Evolutionary conservation across 2,329 filamentous ascomycete species (phyloP).

Genomic region (Neofusicoccum sp.): DNA sequence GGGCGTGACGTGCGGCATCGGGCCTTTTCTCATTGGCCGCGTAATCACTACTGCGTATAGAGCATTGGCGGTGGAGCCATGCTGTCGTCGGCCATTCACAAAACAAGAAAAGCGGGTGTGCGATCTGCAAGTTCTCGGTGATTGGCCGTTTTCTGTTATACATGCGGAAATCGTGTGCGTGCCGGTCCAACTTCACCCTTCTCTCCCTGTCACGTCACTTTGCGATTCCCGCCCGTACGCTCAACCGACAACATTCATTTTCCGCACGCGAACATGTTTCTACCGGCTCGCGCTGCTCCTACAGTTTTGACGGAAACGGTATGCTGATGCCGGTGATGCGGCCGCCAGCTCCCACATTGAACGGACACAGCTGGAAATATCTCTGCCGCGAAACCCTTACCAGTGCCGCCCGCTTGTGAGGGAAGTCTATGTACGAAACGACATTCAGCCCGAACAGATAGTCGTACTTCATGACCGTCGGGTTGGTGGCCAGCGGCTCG

Average conservation of each 20-base stretch:
- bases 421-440: constrained; percentile 70
- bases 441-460: constrained; percentile 70
- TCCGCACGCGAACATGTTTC: no score
- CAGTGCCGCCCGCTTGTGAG: constrained; percentile 68
- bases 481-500: constrained; percentile 71
- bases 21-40: neutral
- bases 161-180: no score
- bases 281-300: no score
- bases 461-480: constrained; percentile 70
- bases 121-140: no score
- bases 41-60: neutral
- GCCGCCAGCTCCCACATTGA: constrained; percentile 27
- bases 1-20: neutral
- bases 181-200: no score
- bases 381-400: constrained; percentile 63
- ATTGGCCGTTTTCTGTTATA: no score
- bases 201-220: no score
- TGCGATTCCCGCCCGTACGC: no score
- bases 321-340: neutral
- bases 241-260: no score
- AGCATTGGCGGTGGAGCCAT: neutral
- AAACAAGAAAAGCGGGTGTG: no score
- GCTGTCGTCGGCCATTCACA: no score
- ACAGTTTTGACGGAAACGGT: neutral
- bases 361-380: constrained; percentile 67